Evolutionary conservation across 2,329 filamentous ascomycete genomes (phyloP).

Genomic region (Lachnellula cervina): DNA sequence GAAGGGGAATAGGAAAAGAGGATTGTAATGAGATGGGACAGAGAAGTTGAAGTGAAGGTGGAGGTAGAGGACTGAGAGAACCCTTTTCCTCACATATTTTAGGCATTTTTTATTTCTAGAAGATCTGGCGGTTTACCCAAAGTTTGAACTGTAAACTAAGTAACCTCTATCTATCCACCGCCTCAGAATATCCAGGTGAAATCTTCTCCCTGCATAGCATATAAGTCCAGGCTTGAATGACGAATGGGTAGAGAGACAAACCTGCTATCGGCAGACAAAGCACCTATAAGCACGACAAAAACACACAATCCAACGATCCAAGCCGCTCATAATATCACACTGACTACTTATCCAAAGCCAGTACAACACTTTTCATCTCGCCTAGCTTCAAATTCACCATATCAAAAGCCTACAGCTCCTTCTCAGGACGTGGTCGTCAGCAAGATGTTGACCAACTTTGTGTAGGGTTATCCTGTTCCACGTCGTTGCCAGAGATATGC

Average conservation of each 20-base stretch:
- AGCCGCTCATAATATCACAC: constrained; percentile 60
- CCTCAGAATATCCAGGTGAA: constrained; percentile 53
- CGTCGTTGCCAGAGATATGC: too few relatives aligned
- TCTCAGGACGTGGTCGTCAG: constrained; percentile 64
- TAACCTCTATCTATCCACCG: background rate
- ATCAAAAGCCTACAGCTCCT: constrained; percentile 66
- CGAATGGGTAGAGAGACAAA: constrained; percentile 26
- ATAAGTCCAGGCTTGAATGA: constrained; percentile 7
- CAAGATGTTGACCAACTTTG: too few relatives aligned
- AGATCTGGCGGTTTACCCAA: too few relatives aligned
- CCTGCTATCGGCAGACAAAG: constrained; percentile 60
- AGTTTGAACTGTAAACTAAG: too few relatives aligned
- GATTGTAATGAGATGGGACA: too few relatives aligned
- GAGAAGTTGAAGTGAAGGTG: too few relatives aligned
- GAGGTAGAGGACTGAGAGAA: too few relatives aligned
- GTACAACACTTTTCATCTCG: constrained; percentile 37
- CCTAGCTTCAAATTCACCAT: constrained; percentile 57
- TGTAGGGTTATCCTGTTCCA: too few relatives aligned
- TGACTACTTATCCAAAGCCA: constrained; percentile 43
- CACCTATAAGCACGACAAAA: constrained; percentile 57
- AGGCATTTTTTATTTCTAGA: too few relatives aligned
- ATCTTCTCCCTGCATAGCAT: constrained; percentile 38
- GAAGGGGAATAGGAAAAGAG: too few relatives aligned
- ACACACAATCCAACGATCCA: constrained; percentile 64
- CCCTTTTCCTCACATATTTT: too few relatives aligned